Evolutionary conservation across 1,139 yeast genomes (phyloP).

Genomic region (Yueomyces sp.): DNA sequence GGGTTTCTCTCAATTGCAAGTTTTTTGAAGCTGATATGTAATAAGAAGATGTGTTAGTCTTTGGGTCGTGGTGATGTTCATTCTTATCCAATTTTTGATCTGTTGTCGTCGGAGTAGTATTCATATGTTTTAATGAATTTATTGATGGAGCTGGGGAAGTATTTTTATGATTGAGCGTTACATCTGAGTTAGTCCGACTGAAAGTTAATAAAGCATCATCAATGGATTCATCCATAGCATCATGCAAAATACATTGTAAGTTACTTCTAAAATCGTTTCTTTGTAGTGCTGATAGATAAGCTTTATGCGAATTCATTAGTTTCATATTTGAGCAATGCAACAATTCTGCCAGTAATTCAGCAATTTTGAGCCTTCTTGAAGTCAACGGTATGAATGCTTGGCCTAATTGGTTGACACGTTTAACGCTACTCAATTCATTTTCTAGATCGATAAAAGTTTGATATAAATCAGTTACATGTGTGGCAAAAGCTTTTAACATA

Average conservation of each 20-base stretch:
- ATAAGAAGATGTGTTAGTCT: conserved; percentile 14
- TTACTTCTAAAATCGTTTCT: conserved; percentile 56
- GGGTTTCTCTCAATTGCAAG: conserved; percentile 45
- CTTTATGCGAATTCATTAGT: conserved; percentile 70
- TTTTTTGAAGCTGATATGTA: conserved; percentile 45
- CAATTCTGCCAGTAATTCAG: conserved; percentile 88
- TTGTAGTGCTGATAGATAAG: conserved; percentile 63
- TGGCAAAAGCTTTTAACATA: conserved; percentile 24
- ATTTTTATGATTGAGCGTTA: too few species aligned
- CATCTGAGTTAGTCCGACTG: too few species aligned
- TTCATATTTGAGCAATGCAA: conserved; percentile 97
- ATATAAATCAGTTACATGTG: conserved; percentile 31
- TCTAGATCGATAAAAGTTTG: conserved; percentile 17
- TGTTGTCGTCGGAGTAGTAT: too few species aligned
- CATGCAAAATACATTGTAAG: conserved; percentile 2
- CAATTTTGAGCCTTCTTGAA: conserved; percentile 86
- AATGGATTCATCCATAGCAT: conserved; percentile 25
- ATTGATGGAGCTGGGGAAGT: too few species aligned
- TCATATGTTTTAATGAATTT: too few species aligned
- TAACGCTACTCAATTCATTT: conserved; percentile 3
- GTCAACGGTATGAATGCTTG: conserved; percentile 63
- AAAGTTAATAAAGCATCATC: conserved; percentile 9
- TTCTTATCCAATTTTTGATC: too few species aligned
- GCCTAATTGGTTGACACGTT: conserved; percentile 17
- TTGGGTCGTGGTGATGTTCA: not conserved